These are phyloP conservation scores for Fusarium papillatum DNA, from an alignment of 2,329 filamentous ascomycete genomes.

Conservation along the genomic window DNA sequence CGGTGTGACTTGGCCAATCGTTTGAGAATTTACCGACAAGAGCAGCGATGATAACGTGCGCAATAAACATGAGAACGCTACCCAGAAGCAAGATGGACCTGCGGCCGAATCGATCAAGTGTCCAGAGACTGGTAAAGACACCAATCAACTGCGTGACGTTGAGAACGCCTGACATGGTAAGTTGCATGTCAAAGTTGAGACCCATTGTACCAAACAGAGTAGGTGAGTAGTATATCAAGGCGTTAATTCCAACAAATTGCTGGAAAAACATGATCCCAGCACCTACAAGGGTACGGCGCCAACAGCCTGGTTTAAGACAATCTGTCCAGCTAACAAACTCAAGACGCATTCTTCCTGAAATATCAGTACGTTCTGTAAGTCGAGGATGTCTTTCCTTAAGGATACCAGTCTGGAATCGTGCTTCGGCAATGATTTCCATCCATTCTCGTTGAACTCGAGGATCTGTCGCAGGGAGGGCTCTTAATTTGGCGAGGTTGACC, in stretches of 20 bases:
- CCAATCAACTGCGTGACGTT: constrained; percentile 15
- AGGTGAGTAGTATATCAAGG: background rate
- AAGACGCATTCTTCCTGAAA: background rate
- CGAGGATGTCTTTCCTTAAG: background rate
- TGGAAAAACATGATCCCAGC: background rate
- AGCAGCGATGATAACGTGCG: constrained; percentile 10
- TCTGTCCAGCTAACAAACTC: background rate
- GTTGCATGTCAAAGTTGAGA: constrained; percentile 11
- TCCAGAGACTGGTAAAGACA: constrained; percentile 10
- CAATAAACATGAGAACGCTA: constrained; percentile 3
- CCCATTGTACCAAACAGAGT: constrained; percentile 3
- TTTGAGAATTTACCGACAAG: background rate
- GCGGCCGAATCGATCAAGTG: constrained; percentile 11
- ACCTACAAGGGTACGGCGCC: background rate
- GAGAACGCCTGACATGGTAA: constrained; percentile 16
- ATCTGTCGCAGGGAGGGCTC: background rate
- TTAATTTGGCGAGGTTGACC: background rate
- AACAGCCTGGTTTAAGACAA: background rate
- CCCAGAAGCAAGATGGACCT: background rate
- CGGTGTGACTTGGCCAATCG: background rate
- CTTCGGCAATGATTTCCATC: background rate
- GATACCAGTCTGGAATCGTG: background rate
- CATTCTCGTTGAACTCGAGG: background rate
- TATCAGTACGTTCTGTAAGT: background rate
- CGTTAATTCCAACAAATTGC: background rate